phyloP scores from a whole-genome alignment of 192 early-diverging fungal species.

The Backusella tarrabulga region DNA sequence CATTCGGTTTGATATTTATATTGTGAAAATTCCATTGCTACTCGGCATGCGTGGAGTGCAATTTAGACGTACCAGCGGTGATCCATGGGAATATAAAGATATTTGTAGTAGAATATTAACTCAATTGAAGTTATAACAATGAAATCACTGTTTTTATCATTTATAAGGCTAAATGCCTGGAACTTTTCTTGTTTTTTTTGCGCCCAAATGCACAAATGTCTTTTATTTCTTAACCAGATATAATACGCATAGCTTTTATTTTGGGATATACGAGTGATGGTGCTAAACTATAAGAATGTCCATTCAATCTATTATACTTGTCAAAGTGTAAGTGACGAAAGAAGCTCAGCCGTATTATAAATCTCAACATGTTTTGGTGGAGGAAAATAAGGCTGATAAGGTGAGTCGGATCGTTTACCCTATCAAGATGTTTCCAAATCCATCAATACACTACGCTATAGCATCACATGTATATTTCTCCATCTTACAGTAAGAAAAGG shows the following conservation, averaged over 20 bases:
- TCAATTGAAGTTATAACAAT: conserved; percentile 48
- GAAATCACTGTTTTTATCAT: too few relatives aligned
- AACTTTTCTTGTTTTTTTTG: too few relatives aligned
- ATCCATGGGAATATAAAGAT: conserved; percentile 76
- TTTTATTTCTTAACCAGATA: too few relatives aligned
- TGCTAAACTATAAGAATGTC: too few relatives aligned
- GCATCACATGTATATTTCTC: background rate
- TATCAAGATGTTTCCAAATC: background rate
- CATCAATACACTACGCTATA: background rate
- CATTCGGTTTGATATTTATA: conserved; percentile 64
- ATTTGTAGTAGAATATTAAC: conserved; percentile 73
- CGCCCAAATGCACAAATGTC: too few relatives aligned
- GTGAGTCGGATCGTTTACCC: background rate
- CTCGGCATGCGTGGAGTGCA: conserved; percentile 72
- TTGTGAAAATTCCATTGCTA: conserved; percentile 68
- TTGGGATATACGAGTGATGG: too few relatives aligned
- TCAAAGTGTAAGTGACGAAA: conserved; percentile 30
- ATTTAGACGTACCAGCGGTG: conserved; percentile 73
- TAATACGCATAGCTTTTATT: too few relatives aligned
- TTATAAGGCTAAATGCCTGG: too few relatives aligned
- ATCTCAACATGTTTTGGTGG: conserved; percentile 13
- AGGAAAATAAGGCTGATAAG: conserved; percentile 18
- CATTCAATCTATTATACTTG: background rate
- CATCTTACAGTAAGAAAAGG: conserved; percentile 6
- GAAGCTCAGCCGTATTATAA: conserved; percentile 8